A percentile compares a stretch with the other conserved stretches of the same genome.
phyloP scores from a whole-genome alignment of 345 rosid genomes.

The Acer campestre region DNA sequence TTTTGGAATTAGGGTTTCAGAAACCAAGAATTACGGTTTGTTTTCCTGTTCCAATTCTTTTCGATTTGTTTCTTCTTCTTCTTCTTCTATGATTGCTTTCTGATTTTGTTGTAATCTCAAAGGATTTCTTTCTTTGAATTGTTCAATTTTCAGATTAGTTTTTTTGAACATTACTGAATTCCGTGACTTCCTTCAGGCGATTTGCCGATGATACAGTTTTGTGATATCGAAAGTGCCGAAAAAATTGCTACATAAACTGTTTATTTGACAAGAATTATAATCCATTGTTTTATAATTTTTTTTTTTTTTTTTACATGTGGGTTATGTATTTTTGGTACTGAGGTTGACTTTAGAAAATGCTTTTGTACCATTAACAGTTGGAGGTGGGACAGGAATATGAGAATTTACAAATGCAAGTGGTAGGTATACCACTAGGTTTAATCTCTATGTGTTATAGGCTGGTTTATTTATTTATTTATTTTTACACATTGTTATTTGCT shows the following conservation, averaged over 20 bases:
- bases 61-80: too few species aligned
- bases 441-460: not conserved
- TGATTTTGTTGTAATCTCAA: slow-evolving; percentile 10
- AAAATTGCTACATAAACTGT: not conserved
- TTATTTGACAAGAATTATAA: not conserved
- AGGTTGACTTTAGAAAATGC: slow-evolving; percentile 90
- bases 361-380: slow-evolving; percentile 96
- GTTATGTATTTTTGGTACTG: slow-evolving; percentile 64
- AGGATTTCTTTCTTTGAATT: slow-evolving; percentile 14
- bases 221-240: slow-evolving; percentile 2
- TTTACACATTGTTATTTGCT: too few species aligned
- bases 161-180: slow-evolving; percentile 92
- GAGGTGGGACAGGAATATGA: slow-evolving; percentile 98
- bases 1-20: too few species aligned
- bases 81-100: too few species aligned
- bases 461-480: too few species aligned
- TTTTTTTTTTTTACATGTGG: slow-evolving; percentile 7
- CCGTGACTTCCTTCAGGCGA: slow-evolving; percentile 93
- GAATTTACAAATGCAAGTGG: slow-evolving; percentile 96
- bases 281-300: not conserved
- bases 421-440: slow-evolving; percentile 53
- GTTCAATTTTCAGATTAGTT: slow-evolving; percentile 70
- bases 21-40: too few species aligned
- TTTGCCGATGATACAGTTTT: slow-evolving; percentile 96
- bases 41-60: too few species aligned